Conservation (phyloP, 2,329 filamentous ascomycete genomes). For the Cercospora beticola region DNA sequence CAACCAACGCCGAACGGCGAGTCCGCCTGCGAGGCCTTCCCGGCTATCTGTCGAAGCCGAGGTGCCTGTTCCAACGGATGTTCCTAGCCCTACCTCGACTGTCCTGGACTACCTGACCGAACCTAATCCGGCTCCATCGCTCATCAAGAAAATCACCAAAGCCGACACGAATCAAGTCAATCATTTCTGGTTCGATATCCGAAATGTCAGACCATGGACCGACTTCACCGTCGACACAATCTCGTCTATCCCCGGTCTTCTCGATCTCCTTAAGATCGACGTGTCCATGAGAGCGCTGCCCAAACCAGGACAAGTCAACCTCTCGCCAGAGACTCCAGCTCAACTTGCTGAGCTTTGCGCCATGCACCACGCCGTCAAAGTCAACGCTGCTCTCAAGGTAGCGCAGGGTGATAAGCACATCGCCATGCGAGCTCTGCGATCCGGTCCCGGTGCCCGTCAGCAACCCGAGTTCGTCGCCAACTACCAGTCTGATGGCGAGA, state of each 20-base stretch:
- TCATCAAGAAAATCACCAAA: slow-evolving; percentile 72
- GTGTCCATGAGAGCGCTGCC: slow-evolving; percentile 64
- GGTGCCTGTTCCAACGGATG: slow-evolving; percentile 34
- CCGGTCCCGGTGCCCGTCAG: slow-evolving; percentile 47
- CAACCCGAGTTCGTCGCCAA: slow-evolving; percentile 67
- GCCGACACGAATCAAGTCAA: slow-evolving; percentile 69
- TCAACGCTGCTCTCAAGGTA: slow-evolving; percentile 79
- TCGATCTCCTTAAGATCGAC: slow-evolving; percentile 63
- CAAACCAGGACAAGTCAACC: slow-evolving; percentile 57
- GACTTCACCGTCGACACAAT: slow-evolving; percentile 74
- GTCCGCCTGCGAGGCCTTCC: slow-evolving; percentile 46
- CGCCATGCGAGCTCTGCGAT: slow-evolving; percentile 44
- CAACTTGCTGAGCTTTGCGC: slow-evolving; percentile 74
- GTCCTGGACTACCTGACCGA: slow-evolving; percentile 75
- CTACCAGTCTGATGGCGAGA: slow-evolving; percentile 54
- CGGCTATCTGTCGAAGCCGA: slow-evolving; percentile 43
- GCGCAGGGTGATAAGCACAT: slow-evolving; percentile 70
- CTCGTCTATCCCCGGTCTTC: slow-evolving; percentile 69
- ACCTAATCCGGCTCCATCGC: slow-evolving; percentile 75
- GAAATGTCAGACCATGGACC: slow-evolving; percentile 80
- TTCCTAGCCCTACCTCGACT: slow-evolving; percentile 56
- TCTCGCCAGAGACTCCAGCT: slow-evolving; percentile 67
- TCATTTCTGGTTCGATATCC: slow-evolving; percentile 95
- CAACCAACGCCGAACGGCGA: slow-evolving; percentile 31
- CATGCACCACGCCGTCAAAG: slow-evolving; percentile 77